Conservation (phyloP, 1,284 basidiomycete species). For the Calocybe gambosa region DNA sequence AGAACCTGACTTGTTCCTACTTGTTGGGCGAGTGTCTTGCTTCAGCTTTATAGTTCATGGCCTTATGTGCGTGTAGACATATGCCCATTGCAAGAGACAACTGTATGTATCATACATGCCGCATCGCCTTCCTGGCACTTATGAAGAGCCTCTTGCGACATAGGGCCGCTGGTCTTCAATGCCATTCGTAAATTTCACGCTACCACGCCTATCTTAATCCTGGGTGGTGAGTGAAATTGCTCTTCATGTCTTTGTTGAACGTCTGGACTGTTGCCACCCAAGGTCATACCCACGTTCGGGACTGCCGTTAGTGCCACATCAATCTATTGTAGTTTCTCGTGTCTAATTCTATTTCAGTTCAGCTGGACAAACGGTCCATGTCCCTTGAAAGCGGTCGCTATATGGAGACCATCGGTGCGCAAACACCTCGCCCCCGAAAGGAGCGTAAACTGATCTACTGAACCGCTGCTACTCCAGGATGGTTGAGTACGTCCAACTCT, state of each 20-base stretch:
- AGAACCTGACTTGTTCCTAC: conserved; percentile 76
- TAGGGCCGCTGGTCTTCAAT: conserved; percentile 67
- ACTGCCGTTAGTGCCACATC: conserved; percentile 47
- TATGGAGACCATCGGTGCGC: conserved; percentile 76
- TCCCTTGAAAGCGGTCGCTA: conserved; percentile 78
- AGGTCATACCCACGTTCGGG: conserved; percentile 76
- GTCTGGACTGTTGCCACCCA: neutral
- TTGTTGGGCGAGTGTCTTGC: conserved; percentile 47
- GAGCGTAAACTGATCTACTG: neutral
- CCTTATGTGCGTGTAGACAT: conserved; percentile 35
- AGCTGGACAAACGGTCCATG: conserved; percentile 61
- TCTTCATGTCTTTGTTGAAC: neutral
- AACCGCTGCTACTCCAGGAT: conserved; percentile 28
- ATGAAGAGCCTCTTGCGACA: conserved; percentile 13
- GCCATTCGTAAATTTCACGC: conserved; percentile 71
- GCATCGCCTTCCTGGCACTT: neutral
- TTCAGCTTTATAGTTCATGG: conserved; percentile 5
- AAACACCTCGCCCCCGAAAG: neutral
- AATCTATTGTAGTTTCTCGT: neutral
- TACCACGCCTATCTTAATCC: conserved; percentile 69
- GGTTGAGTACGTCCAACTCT: conserved; percentile 36
- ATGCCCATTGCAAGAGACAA: conserved; percentile 65
- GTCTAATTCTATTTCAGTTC: conserved; percentile 27
- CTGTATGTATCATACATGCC: conserved; percentile 30
- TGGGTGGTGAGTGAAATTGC: conserved; percentile 50